These are phyloP conservation scores for Talaromyces proteolyticus DNA, from an alignment of 495 filamentous ascomycete species.

Conservation along the genomic window DNA sequence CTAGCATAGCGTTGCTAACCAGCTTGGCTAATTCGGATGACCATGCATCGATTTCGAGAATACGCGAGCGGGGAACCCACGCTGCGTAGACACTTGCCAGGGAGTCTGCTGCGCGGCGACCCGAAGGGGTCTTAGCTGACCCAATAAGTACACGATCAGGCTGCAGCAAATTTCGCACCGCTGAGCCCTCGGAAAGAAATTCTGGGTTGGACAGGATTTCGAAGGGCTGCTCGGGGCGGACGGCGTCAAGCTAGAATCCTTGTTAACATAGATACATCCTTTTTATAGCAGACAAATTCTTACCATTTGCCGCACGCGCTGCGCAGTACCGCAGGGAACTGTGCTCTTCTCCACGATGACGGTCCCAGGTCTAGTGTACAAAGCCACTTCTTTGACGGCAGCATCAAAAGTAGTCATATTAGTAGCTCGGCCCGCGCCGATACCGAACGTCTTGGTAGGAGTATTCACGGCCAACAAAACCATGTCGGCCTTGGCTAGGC, in stretches of 20 bases:
- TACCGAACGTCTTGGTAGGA: slow-evolving; percentile 66
- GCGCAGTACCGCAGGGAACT: slow-evolving; percentile 72
- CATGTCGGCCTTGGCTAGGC: slow-evolving; percentile 64
- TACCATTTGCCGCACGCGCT: slow-evolving; percentile 62
- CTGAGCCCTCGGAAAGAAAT: slow-evolving; percentile 75
- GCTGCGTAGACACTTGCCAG: slow-evolving; percentile 61
- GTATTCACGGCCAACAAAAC: slow-evolving; percentile 79
- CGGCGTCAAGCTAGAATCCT: slow-evolving; percentile 30
- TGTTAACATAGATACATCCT: no score
- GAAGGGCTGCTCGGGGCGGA: slow-evolving; percentile 56
- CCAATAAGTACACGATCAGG: slow-evolving; percentile 79
- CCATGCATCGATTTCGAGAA: slow-evolving; percentile 71
- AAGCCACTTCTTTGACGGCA: slow-evolving; percentile 60
- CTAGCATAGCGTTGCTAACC: slow-evolving; percentile 75
- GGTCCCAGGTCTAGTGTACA: slow-evolving; percentile 56
- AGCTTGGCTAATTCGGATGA: slow-evolving; percentile 78
- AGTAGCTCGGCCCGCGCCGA: slow-evolving; percentile 65
- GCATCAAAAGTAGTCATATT: slow-evolving; percentile 70
- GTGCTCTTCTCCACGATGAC: slow-evolving; percentile 84
- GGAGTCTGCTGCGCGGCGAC: slow-evolving; percentile 53
- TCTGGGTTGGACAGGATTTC: slow-evolving; percentile 83
- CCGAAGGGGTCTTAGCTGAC: slow-evolving; percentile 49
- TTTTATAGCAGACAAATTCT: slow-evolving; percentile 2
- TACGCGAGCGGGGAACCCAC: slow-evolving; percentile 63
- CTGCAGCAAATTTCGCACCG: slow-evolving; percentile 61